Conservation (phyloP, 495 filamentous ascomycete genomes). For the Bacidia gigantensis region DNA sequence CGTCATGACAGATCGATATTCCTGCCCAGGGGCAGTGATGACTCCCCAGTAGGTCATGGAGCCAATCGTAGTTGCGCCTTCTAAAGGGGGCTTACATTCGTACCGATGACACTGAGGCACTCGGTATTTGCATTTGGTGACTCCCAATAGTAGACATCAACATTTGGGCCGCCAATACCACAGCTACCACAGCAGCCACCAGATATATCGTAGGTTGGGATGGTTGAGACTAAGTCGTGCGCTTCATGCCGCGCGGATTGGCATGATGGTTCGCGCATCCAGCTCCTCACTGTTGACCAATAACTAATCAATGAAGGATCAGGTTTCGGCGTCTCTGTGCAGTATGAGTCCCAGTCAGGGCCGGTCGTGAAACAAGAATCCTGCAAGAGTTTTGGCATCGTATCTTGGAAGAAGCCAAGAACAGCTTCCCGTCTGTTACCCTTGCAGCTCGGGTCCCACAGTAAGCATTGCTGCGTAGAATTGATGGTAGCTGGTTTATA, state of each 20-base stretch:
- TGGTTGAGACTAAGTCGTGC: background rate
- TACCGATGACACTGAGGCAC: conserved; percentile 6
- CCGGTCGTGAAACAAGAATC: conserved; percentile 4
- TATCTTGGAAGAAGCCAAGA: background rate
- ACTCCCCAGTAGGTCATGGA: conserved; percentile 8
- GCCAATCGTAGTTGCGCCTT: background rate
- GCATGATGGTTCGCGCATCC: background rate
- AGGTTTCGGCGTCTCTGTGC: background rate
- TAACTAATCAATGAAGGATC: background rate
- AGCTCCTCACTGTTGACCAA: conserved; percentile 3
- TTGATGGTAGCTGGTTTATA: background rate
- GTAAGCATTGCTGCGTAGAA: background rate
- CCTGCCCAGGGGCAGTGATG: background rate
- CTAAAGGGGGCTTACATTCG: background rate
- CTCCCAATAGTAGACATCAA: conserved; percentile 13
- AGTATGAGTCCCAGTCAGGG: background rate
- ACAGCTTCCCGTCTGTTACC: background rate
- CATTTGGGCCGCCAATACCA: conserved; percentile 4
- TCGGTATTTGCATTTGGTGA: conserved; percentile 6
- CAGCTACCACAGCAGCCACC: conserved; percentile 1
- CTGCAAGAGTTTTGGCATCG: background rate
- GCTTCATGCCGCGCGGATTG: background rate
- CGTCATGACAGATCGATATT: background rate
- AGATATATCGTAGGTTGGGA: background rate
- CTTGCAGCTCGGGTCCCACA: conserved; percentile 1